A percentile compares a stretch with the other conserved stretches of the same genome.
Evolutionary conservation across 352 stramenopile species (phyloP).

Genomic region (Globisporangium rhizosaccharum): DNA sequence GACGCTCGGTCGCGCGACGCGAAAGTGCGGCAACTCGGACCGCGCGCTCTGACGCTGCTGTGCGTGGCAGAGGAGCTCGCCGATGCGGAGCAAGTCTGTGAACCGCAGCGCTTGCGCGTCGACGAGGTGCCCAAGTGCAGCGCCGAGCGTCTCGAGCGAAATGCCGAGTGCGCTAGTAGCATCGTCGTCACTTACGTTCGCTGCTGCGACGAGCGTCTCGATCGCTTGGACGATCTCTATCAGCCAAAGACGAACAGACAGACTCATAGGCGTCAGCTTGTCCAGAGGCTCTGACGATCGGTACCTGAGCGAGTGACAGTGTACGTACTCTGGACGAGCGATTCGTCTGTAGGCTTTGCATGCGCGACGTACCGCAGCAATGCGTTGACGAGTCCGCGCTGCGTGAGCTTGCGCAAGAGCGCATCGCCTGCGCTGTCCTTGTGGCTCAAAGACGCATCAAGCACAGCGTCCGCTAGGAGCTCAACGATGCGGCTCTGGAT

Average conservation of each 20-base stretch:
- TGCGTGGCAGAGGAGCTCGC: slow-evolving; percentile 31
- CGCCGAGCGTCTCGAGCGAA: slow-evolving; percentile 30
- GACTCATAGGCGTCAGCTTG: neutral
- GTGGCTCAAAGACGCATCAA: neutral
- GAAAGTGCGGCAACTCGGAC: neutral
- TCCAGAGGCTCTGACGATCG: no score
- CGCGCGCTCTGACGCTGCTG: slow-evolving; percentile 12
- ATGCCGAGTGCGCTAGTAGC: slow-evolving; percentile 4
- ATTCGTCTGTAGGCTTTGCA: neutral
- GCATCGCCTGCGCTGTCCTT: neutral
- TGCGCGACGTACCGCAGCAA: slow-evolving; percentile 11
- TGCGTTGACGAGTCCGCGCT: slow-evolving; percentile 3
- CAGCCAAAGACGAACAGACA: neutral
- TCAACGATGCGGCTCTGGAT: slow-evolving; percentile 5
- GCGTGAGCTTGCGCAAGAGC: slow-evolving; percentile 1
- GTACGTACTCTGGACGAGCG: slow-evolving; percentile 10
- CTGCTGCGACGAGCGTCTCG: slow-evolving; percentile 20
- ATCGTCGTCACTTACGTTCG: slow-evolving; percentile 6
- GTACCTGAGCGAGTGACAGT: neutral
- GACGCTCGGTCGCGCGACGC: no score
- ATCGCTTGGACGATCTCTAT: slow-evolving; percentile 27
- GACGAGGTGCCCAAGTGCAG: slow-evolving; percentile 31
- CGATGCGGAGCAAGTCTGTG: slow-evolving; percentile 41
- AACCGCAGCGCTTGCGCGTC: slow-evolving; percentile 32
- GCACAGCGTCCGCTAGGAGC: slow-evolving; percentile 1